A percentile compares a stretch with the other conserved stretches of the same genome.
Conservation (phyloP, 2,329 filamentous ascomycete species). For the Clarireedia sp. region DNA sequence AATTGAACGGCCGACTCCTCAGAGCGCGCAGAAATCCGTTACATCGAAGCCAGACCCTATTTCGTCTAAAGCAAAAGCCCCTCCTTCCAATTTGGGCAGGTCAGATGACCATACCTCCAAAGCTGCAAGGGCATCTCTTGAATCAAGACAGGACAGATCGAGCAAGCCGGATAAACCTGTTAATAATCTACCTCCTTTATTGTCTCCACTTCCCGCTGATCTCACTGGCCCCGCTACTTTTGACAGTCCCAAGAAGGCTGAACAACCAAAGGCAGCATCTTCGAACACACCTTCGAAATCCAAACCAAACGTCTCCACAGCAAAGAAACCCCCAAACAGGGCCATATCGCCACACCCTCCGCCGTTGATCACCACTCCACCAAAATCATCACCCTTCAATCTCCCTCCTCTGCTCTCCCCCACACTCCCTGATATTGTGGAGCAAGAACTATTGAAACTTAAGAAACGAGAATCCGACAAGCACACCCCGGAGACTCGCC, state of each 20-base stretch:
- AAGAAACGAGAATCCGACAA: constrained; percentile 14
- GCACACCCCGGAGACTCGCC: constrained; percentile 9
- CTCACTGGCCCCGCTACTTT: constrained; percentile 1
- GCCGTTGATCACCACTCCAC: constrained; percentile 13
- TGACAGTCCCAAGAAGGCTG: constrained; percentile 4
- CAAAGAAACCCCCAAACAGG: constrained; percentile 2
- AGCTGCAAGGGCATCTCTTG: constrained; percentile 11
- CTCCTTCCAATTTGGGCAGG: constrained; percentile 14
- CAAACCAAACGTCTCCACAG: constrained; percentile 3
- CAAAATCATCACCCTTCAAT: constrained; percentile 10
- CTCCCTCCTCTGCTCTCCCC: constrained; percentile 27
- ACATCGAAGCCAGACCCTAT: constrained; percentile 16
- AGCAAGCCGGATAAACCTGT: constrained; percentile 3
- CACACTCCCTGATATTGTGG: constrained; percentile 26
- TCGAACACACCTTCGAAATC: constrained; percentile 17
- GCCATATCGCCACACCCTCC: not conserved
- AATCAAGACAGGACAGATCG: not conserved
- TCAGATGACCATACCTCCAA: constrained; percentile 14
- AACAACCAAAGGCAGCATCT: constrained; percentile 5
- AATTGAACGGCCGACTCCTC: constrained; percentile 15
- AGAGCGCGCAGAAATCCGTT: constrained; percentile 11
- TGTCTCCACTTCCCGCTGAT: constrained; percentile 9
- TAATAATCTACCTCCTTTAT: constrained; percentile 9
- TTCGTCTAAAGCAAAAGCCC: constrained; percentile 13
- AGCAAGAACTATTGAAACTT: constrained; percentile 21